Base-by-base conservation (phyloP, 176 grass and related monocot genomes). In the Bothriochloa decipiens region DNA sequence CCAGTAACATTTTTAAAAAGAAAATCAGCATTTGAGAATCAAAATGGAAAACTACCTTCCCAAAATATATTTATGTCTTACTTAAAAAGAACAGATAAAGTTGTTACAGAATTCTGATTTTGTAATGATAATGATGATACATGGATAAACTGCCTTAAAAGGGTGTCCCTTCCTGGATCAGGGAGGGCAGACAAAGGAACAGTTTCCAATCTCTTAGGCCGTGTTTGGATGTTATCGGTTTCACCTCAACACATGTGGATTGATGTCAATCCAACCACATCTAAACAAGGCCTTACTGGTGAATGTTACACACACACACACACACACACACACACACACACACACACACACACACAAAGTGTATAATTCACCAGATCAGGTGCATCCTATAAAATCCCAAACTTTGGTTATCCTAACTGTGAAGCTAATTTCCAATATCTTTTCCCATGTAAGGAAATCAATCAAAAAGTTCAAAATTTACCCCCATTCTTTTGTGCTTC, bases 401-500 rank as follows among this genome's bases (percentile, higher is more conserved):
- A 78, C 10, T 65, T 37, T 66, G 33, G 43, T 60, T 58, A 15
- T 52, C 20, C 28, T 53, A 69, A 7, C 36, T 81, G 11, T 49
- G 7, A 68, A 35, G 11, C 27, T 9, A 68, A 3, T 50, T 52
- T 67, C 61, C 42, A 29, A 2, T 55, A n/a, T n/a, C 63, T 61
- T 81, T 70, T 70, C 6, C 29, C 18, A 1, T 0, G n/a, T 57
- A 77, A n/a, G 25, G 6, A 82, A 72, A 82, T 1, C 5, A 78
- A 2, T n/a, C 6, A n/a, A 0, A 68, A 78, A 74, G 45, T 79
- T 63, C 7, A 45, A 72, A 45, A 17, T 63, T 89, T 94, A 94
- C 96, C 96, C 26, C 96, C 96, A 71, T 32, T 82, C 82, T 95
- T 98, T 88, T 98, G 95, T 85, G 95, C 87, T 86, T 98, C 87